Evolutionary conservation across 306 rosid species (phyloP).

Genomic region (Morella rubra): DNA sequence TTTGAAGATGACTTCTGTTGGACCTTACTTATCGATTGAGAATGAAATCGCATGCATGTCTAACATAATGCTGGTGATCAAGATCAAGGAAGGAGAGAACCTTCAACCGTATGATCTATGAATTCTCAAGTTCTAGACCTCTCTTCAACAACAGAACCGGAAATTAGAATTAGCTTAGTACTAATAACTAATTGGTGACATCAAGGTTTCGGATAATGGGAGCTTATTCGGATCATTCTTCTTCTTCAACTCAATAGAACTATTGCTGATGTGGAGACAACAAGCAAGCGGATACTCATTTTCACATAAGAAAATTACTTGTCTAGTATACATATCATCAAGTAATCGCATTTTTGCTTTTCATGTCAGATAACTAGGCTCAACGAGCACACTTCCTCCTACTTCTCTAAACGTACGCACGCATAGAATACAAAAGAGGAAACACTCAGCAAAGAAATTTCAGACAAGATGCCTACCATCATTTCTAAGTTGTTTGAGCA

Average conservation of each 20-base stretch:
- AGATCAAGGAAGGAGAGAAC: not conserved
- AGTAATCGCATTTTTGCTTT: conserved; percentile 19
- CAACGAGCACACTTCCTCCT: conserved; percentile 20
- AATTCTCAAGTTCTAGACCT: not conserved
- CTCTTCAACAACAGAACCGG: not conserved
- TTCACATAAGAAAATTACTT: conserved; percentile 11
- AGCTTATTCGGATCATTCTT: conserved; percentile 6
- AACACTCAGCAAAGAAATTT: conserved; percentile 21
- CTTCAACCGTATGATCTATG: conserved; percentile 10
- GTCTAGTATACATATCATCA: conserved; percentile 5
- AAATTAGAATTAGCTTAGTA: too few species aligned
- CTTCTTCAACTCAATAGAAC: conserved; percentile 2
- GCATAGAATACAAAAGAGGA: conserved; percentile 24
- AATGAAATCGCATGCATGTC: not conserved
- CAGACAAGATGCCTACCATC: conserved; percentile 38
- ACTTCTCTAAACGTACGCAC: conserved; percentile 14
- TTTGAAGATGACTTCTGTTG: conserved; percentile 7
- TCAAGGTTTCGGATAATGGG: not conserved
- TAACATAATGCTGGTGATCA: not conserved
- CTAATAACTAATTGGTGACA: not conserved
- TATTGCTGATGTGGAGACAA: not conserved
- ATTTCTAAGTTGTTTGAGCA: conserved; percentile 20
- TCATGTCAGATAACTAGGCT: conserved; percentile 29
- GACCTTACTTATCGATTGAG: not conserved
- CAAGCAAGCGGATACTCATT: not conserved